phyloP scores from a whole-genome alignment of 2,329 filamentous ascomycete species.

The Lecanicillium sp. region DNA sequence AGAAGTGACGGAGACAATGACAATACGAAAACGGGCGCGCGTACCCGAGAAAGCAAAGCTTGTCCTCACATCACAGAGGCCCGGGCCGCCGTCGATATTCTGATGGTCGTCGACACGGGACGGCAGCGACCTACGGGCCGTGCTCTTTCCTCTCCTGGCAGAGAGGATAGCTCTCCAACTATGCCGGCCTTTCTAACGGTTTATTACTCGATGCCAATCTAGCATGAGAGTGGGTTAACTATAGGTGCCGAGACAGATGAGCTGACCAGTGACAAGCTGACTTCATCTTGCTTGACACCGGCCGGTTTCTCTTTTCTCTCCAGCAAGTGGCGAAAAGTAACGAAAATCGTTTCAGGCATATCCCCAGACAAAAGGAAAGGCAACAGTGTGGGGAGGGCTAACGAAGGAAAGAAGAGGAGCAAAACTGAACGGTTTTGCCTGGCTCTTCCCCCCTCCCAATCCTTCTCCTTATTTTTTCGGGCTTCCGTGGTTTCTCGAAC shows the following conservation, averaged over 20 bases:
- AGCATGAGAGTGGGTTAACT: slow-evolving; percentile 2
- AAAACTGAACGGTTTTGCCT: neutral
- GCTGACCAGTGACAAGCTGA: no score
- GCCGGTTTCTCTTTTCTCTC: no score
- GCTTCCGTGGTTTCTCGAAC: slow-evolving; percentile 4
- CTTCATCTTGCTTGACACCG: no score
- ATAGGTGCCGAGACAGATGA: slow-evolving; percentile 1
- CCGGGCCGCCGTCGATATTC: neutral
- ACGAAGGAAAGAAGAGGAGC: neutral
- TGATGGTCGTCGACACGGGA: neutral
- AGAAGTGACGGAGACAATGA: no score
- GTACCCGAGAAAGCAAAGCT: neutral
- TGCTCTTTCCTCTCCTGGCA: no score
- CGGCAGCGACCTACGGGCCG: neutral
- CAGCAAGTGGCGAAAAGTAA: neutral
- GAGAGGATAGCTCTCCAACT: no score
- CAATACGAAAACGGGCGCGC: neutral
- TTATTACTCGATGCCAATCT: slow-evolving; percentile 3
- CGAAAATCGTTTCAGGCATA: neutral
- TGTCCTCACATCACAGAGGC: neutral
- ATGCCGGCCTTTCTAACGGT: neutral
- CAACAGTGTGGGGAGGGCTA: neutral
- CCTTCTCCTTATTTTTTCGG: neutral
- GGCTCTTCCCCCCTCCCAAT: neutral
- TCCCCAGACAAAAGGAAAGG: neutral